Percentiles rank a stretch among this genome's conserved stretches.
phyloP scores from a whole-genome alignment of 2,329 filamentous ascomycete genomes.

The Fusarium hostae region DNA sequence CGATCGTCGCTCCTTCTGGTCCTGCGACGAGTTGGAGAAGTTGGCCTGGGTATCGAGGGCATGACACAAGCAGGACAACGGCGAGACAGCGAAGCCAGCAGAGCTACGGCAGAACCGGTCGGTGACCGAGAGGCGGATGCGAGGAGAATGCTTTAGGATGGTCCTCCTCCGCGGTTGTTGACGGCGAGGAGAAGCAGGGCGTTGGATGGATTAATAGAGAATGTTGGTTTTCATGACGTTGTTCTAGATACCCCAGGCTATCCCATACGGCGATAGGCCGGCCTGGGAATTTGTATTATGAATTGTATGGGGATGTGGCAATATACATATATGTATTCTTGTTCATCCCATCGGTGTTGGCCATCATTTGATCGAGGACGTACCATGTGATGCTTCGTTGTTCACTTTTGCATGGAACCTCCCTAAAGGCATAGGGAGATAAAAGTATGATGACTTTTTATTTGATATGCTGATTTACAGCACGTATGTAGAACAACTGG shows the following conservation, averaged over 20 bases:
- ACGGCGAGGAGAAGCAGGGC: conserved; percentile 37
- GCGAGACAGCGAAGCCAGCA: conserved; percentile 56
- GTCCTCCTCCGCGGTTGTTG: conserved; percentile 11
- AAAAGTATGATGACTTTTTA: too few species aligned
- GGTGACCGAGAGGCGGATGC: conserved; percentile 49
- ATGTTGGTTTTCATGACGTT: conserved; percentile 42
- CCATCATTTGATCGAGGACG: background rate
- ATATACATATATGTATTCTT: conserved; percentile 27
- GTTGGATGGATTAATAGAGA: conserved; percentile 47
- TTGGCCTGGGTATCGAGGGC: conserved; percentile 67
- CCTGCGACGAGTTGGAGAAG: conserved; percentile 85
- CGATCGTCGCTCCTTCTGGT: conserved; percentile 81
- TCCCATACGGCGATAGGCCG: conserved; percentile 17
- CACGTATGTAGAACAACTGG: background rate
- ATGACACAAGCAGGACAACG: conserved; percentile 54
- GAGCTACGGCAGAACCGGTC: conserved; percentile 43
- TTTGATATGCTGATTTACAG: background rate
- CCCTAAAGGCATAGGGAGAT: background rate
- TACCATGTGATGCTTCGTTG: background rate
- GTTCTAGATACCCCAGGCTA: conserved; percentile 36
- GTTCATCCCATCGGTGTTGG: conserved; percentile 5
- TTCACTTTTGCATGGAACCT: background rate
- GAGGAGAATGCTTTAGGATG: conserved; percentile 50
- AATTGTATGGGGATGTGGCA: conserved; percentile 33
- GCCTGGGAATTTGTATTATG: conserved; percentile 40